Base-by-base conservation (phyloP, 352 stramenopile genomes). In the Discostella stelligera region DNA sequence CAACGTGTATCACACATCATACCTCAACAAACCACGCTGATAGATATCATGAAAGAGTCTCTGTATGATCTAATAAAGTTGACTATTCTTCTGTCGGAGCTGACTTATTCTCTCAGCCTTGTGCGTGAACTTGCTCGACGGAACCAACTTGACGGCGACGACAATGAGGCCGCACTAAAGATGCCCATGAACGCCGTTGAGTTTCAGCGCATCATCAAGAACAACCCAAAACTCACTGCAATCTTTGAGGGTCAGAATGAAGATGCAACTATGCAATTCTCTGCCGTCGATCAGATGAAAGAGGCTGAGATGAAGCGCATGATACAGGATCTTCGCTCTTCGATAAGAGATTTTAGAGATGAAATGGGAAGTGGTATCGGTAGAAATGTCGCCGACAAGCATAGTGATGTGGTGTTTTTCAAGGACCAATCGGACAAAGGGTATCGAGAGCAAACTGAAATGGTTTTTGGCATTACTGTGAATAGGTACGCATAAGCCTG, bases 381-480 rank as follows among this genome's bases (percentile, higher is more conserved):
- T 3, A 9, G 32, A 41, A 3, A 41, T 3, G 9, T 41, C 9
- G 9, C 32, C 9, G 32, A 41, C 32, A 41, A 9, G 32, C 32
- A 41, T 41, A 61, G 53, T 61, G 21, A 37, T 21, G 6, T 61
- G 32, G 53, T 61, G 8, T 61, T 21, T 41, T 66, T 66, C n/a
- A 66, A 66, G 7, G 58, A 66, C n/a, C 58, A 66, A 23, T 11
- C 25, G 6, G 58, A 66, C 32, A 66, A 66, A 32, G 58, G 58
- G 23, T 66, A 66, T 54, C 58, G 58, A 7, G 58, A 66, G 32
- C 58, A 66, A 61, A 61, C 53, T 61, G 53, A 61, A 14, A 61
- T 61, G 53, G 53, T 61, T 1, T 61, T 39, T 11, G 53, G 53
- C 9, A 61, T 61, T 41, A 41, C 18, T 1, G 44, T 55, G 5